Evolutionary conservation across 441 rosid genomes (phyloP), one percentile per base, ranked within the genome.

Genomic region (Lepidium campestre): DNA sequence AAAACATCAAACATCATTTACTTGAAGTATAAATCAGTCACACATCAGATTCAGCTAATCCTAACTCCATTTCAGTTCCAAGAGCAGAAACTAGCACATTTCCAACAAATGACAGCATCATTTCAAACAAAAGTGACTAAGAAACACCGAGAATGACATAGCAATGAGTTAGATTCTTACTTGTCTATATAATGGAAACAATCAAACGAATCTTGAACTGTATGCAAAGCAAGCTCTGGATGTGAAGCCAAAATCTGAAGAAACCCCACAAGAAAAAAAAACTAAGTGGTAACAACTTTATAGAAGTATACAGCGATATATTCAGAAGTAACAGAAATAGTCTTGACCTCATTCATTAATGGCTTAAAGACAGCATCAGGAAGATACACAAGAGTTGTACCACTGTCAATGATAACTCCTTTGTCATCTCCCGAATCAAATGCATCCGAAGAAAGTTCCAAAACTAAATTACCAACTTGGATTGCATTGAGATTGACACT

Each of bases 391-490:
- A 93, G 73, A 61, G 97, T 89, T 50, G 99, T 93, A 66, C 99
- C 99, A 70, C 97, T 89, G 61, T 91, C 99, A 32, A 93, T 73
- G 75, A 93, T 87, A n/a, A 96, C 81, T 78, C 88, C 95, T 64
- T 59, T 86, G 27, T 44, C 75, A 41, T 79, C 85, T 69, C 86
- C 88, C 18, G 74, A 39, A 45, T 77, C 85, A 74, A 87, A 82
- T 25, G 72, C 39, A 78, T 80, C 80, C 56, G 88, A 65, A 31
- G 95, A 80, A 75, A 89, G 75, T 31, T 82, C 50, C 65, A 91
- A 68, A 70, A 73, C 71, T 62, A 56, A 32, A 70, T 73, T 81
- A 62, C 85, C 97, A 75, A 93, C 91, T 77, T 91, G 86, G 65
- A 91, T 72, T 42, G 77, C 85, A 75, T 82, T 83, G 84, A 93